Conservation (phyloP, 2,329 filamentous ascomycete genomes). For the Pseudodiploospora longispora region DNA sequence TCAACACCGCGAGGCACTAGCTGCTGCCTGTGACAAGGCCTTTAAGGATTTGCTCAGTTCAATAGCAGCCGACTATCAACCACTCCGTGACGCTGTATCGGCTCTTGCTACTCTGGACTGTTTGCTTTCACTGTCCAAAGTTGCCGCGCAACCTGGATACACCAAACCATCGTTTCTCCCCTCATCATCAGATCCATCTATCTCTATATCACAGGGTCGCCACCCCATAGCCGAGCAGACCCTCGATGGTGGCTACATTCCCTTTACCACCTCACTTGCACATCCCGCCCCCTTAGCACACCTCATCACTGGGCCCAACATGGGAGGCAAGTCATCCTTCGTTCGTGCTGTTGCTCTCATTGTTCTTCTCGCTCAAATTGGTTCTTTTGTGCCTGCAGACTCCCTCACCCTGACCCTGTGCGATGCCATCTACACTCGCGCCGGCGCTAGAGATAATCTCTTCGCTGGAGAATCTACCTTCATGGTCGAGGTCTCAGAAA, state of each 20-base stretch:
- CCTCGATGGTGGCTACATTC: conserved; percentile 78
- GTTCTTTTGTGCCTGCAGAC: conserved; percentile 82
- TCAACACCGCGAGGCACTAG: conserved; percentile 88
- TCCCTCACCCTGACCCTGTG: conserved; percentile 69
- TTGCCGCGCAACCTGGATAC: conserved; percentile 84
- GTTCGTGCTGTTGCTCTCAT: conserved; percentile 89
- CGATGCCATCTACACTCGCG: conserved; percentile 89
- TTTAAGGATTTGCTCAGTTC: conserved; percentile 64
- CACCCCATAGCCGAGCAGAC: conserved; percentile 96
- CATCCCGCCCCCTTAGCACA: conserved; percentile 61
- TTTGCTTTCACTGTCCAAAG: conserved; percentile 73
- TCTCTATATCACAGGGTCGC: conserved; percentile 58
- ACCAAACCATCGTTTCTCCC: conserved; percentile 62
- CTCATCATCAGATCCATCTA: conserved; percentile 54
- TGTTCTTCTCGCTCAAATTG: conserved; percentile 87
- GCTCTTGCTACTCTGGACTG: conserved; percentile 84
- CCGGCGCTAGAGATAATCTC: conserved; percentile 94
- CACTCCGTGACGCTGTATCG: conserved; percentile 80
- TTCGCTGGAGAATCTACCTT: conserved; percentile 92
- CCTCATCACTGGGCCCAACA: conserved; percentile 93
- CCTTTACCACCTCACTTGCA: conserved; percentile 73
- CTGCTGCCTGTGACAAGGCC: conserved; percentile 81
- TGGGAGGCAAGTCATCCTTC: conserved; percentile 98
- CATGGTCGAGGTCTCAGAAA: conserved; percentile 96
- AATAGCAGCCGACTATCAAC: conserved; percentile 78